These are phyloP conservation scores for Ampelomyces quisqualis DNA, from an alignment of 2,329 filamentous ascomycete genomes.

Conservation along the genomic window DNA sequence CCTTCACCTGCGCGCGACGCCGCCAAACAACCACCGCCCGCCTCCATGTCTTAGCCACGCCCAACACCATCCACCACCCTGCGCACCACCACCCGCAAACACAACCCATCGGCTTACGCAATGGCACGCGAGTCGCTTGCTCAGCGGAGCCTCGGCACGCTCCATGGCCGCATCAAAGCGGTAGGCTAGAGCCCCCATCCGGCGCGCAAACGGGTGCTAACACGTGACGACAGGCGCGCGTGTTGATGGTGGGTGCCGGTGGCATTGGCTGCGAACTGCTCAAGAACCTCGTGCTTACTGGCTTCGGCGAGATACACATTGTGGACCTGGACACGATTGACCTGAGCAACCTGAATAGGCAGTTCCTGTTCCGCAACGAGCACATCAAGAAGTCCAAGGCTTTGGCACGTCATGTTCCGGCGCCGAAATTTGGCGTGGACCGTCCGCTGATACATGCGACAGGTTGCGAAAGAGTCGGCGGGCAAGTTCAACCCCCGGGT, in stretches of 20 bases:
- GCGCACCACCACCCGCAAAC: slow-evolving; percentile 6
- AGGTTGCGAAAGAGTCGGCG: slow-evolving; percentile 92
- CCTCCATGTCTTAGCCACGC: slow-evolving; percentile 18
- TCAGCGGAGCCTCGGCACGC: slow-evolving; percentile 62
- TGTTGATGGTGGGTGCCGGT: slow-evolving; percentile 92
- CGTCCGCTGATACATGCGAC: slow-evolving; percentile 21
- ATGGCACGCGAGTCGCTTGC: slow-evolving; percentile 53
- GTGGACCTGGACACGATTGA: slow-evolving; percentile 99
- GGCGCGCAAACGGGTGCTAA: slow-evolving; percentile 29
- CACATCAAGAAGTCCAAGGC: slow-evolving; percentile 98
- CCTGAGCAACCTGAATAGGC: slow-evolving; percentile 93
- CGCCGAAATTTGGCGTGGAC: not conserved
- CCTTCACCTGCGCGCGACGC: slow-evolving; percentile 11
- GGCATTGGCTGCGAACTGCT: slow-evolving; percentile 97
- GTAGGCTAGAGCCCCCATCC: slow-evolving; percentile 46
- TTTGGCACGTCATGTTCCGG: slow-evolving; percentile 59
- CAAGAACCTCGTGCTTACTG: slow-evolving; percentile 90
- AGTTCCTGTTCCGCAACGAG: slow-evolving; percentile 94
- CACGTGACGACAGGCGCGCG: slow-evolving; percentile 65
- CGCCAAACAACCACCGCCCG: not conserved
- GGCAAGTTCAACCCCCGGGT: slow-evolving; percentile 85
- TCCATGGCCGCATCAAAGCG: slow-evolving; percentile 68
- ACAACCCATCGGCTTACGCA: slow-evolving; percentile 17
- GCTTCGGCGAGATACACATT: slow-evolving; percentile 90
- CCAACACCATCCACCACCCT: slow-evolving; percentile 6